Base-by-base conservation (phyloP, 495 filamentous ascomycete genomes). In the Hypoxylon rickii region DNA sequence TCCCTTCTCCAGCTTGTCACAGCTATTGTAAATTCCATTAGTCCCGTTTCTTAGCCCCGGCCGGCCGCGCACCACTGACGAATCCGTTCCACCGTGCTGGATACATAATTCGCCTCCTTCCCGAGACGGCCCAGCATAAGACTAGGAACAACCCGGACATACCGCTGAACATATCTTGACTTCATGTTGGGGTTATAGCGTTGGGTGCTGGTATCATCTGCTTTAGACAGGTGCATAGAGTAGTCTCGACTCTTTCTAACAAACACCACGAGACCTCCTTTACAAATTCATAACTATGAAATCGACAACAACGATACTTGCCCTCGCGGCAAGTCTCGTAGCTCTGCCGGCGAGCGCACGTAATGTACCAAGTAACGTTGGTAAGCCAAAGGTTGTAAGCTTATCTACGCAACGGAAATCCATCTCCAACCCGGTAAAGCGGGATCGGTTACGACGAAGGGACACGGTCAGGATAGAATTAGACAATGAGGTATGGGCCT, bases 371-470 rank as follows among this genome's bases (percentile, higher is more conserved):
- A 44, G 47, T 52, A 53, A 40, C 16, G 46, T 52, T 41, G 66
- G 58, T 1, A 61, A 58, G 8, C 73, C 75, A 6, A 74, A 72
- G 36, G 76, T 82, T 16, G 63, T 85, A n/a, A 71, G 66, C 38
- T 63, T 84, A 51, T 66, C 75, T 0, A 74, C 79, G 7, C 51
- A 79, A 54, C 72, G 80, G 56, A 73, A 63, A 51, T 36, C 55
- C 0, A 59, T 74, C 26, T 34, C 64, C 38, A 70, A 79, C 50
- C 79, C 76, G 12, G 21, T 73, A 21, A 54, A 49, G 29, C 66
- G 74, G 36, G 76, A 80, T 55, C 70, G 68, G 50, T 60, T 81
- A 61, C 67, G 78, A 56, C 75, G 72, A 50, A 74, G 80, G 63
- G 63, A 58, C 18, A 56, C 68, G 21, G 43, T 77, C 22, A 64